Evolutionary conservation across 2,329 filamentous ascomycete genomes (phyloP).

Genomic region (Aspergillus brunneoviolaceus): DNA sequence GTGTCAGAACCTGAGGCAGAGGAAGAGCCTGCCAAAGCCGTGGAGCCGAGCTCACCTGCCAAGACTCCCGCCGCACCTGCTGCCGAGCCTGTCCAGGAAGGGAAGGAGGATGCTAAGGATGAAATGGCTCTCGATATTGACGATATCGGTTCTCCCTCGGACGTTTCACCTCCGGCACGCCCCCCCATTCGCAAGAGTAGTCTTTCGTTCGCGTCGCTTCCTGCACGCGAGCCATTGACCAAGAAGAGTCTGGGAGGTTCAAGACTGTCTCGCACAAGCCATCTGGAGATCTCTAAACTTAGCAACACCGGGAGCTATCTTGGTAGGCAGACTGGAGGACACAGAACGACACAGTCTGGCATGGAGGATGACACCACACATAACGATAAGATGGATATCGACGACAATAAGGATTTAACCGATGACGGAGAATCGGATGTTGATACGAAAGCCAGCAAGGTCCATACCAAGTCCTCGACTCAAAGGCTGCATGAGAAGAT

Average conservation of each 20-base stretch:
- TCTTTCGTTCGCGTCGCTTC: constrained; percentile 88
- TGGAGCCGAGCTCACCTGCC: constrained; percentile 17
- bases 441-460: constrained; percentile 53
- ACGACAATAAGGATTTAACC: constrained; percentile 56
- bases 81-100: constrained; percentile 15
- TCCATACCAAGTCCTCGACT: constrained; percentile 86
- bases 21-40: constrained; percentile 11
- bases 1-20: constrained; percentile 12
- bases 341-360: constrained; percentile 33
- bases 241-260: constrained; percentile 78
- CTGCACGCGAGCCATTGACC: constrained; percentile 81
- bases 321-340: constrained; percentile 68
- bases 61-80: constrained; percentile 15
- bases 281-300: constrained; percentile 63
- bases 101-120: constrained; percentile 28
- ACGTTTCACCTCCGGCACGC: constrained; percentile 51
- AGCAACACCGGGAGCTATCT: constrained; percentile 60
- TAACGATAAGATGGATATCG: constrained; percentile 49
- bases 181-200: constrained; percentile 88
- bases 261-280: constrained; percentile 72
- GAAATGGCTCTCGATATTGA: constrained; percentile 42
- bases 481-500: constrained; percentile 92
- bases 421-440: constrained; percentile 47
- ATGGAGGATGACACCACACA: constrained; percentile 47
- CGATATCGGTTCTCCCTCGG: constrained; percentile 50